Percentiles rank a stretch among this genome's conserved stretches.
phyloP scores from a whole-genome alignment of 257 asterid species.

The Scutellaria minor region DNA sequence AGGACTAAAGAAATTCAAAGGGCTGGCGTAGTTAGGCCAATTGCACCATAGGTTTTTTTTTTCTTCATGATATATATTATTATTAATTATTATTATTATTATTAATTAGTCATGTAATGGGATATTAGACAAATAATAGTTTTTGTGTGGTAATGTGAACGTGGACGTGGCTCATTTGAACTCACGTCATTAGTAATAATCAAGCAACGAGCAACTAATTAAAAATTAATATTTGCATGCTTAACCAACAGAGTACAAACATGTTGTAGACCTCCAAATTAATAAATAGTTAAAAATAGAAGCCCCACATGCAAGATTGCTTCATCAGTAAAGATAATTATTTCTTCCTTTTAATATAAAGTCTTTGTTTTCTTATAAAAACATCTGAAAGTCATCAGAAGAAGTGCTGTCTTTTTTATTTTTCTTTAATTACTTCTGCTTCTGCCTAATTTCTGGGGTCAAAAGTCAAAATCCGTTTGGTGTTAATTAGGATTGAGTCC shows the following conservation, averaged over 20 bases:
- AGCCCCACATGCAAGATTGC: conserved; percentile 42
- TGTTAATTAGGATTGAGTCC: conserved; percentile 29
- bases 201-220: conserved; percentile 28
- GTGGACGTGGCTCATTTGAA: conserved; percentile 42
- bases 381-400: conserved; percentile 30
- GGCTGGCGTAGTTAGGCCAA: conserved; percentile 27
- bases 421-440: background rate
- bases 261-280: conserved; percentile 16
- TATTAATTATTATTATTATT: background rate
- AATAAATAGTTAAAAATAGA: conserved; percentile 12
- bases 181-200: conserved; percentile 36
- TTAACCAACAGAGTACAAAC: conserved; percentile 38
- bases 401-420: background rate
- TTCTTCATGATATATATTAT: too few species aligned
- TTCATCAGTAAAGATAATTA: conserved; percentile 1
- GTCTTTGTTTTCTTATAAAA: conserved; percentile 37
- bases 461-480: conserved; percentile 16
- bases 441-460: conserved; percentile 44
- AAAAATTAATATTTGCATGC: conserved; percentile 31
- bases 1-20: background rate
- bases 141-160: conserved; percentile 30
- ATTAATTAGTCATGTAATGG: conserved; percentile 24
- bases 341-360: background rate
- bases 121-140: conserved; percentile 18
- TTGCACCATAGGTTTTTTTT: background rate